Percentiles rank a stretch among this genome's conserved stretches.
Conservation (phyloP, 352 stramenopile genomes). For the Phytopythium aichiense region DNA sequence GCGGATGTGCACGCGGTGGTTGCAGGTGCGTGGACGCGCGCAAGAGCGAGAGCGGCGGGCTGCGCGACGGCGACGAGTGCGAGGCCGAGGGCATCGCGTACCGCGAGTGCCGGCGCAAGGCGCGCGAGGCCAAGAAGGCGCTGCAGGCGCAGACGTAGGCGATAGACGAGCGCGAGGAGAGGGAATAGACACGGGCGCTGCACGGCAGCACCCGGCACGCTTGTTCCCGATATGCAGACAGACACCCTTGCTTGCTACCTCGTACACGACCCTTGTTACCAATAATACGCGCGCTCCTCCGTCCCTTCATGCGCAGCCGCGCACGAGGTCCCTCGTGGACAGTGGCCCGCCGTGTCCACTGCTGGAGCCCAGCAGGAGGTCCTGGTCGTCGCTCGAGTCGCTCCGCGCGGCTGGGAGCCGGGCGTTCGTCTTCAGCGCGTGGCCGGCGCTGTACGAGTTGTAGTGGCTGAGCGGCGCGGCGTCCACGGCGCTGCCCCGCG, state of each 20-base stretch:
- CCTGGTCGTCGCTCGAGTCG: not conserved
- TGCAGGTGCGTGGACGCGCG: constrained; percentile 57
- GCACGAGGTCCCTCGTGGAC: constrained; percentile 10
- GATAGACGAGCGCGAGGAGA: not conserved
- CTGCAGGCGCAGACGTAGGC: constrained; percentile 11
- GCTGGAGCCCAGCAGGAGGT: not conserved
- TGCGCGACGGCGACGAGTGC: constrained; percentile 72
- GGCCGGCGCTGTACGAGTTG: not conserved
- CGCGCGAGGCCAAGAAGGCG: constrained; percentile 29
- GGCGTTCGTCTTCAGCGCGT: not conserved
- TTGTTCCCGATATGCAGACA: not conserved
- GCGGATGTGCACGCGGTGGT: constrained; percentile 4
- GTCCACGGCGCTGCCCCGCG: not conserved
- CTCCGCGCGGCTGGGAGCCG: not conserved
- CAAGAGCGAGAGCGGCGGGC: constrained; percentile 46
- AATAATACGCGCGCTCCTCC: not conserved
- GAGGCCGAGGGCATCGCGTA: constrained; percentile 59
- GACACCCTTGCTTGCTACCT: not conserved
- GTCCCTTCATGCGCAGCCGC: not conserved
- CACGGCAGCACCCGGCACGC: too few relatives aligned
- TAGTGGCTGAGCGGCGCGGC: constrained; percentile 6
- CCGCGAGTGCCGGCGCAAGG: constrained; percentile 51
- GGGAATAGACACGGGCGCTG: not conserved
- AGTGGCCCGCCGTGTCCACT: not conserved
- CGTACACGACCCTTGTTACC: not conserved